phyloP scores from a whole-genome alignment of 2,329 filamentous ascomycete species.

The Herpotrichia juniperi region DNA sequence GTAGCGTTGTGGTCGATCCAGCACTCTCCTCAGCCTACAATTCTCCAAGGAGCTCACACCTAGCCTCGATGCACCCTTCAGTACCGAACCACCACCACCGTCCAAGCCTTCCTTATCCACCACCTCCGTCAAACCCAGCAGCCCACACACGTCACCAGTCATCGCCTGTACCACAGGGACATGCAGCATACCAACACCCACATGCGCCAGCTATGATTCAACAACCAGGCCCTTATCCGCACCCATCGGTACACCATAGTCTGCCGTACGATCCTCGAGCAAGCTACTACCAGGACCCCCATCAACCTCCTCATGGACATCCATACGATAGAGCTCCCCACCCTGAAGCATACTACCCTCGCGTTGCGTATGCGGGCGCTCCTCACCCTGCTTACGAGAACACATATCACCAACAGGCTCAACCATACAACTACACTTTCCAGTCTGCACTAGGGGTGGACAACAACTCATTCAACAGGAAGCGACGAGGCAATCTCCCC shows the following conservation, averaged over 20 bases:
- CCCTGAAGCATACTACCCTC: constrained; percentile 24
- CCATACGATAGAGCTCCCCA: constrained; percentile 26
- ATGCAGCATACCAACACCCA: constrained; percentile 13
- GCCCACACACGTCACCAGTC: constrained; percentile 37
- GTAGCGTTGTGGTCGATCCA: constrained; percentile 31
- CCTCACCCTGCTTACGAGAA: constrained; percentile 28
- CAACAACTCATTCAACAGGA: constrained; percentile 48
- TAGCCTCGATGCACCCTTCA: constrained; percentile 9
- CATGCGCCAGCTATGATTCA: background rate
- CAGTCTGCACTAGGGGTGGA: constrained; percentile 35
- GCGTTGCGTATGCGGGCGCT: constrained; percentile 16
- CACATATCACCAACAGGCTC: constrained; percentile 7
- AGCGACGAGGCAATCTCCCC: constrained; percentile 82
- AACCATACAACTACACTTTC: constrained; percentile 31
- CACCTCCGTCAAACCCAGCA: constrained; percentile 12
- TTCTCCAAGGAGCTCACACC: too few relatives aligned
- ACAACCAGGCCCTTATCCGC: background rate
- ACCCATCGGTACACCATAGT: background rate
- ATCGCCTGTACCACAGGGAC: constrained; percentile 25
- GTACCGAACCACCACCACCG: constrained; percentile 29
- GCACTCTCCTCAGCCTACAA: constrained; percentile 21
- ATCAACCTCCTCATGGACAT: constrained; percentile 18
- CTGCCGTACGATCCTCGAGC: constrained; percentile 26
- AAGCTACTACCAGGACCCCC: constrained; percentile 36
- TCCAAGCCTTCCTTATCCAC: constrained; percentile 31